Conservation (phyloP, 83 land plant species). For the Picea abies region DNA sequence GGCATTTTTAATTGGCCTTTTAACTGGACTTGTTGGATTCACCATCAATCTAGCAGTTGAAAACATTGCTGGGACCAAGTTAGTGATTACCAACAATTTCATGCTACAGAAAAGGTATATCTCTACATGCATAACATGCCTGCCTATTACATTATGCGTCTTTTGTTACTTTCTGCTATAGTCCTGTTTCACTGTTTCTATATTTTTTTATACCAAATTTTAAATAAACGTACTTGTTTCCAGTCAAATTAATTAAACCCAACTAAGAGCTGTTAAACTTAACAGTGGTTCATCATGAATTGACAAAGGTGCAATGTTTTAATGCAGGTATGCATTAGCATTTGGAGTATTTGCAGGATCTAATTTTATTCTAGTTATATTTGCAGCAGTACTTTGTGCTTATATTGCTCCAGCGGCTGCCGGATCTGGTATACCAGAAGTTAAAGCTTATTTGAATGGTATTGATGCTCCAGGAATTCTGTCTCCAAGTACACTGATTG, state of each 20-base stretch:
- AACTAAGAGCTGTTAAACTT: background rate
- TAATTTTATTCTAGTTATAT: constrained; percentile 60
- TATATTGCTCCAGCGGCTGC: constrained; percentile 81
- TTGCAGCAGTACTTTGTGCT: constrained; percentile 56
- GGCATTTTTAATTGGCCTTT: constrained; percentile 46
- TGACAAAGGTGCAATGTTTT: background rate
- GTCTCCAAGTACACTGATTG: constrained; percentile 57
- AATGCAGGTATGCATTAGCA: constrained; percentile 62
- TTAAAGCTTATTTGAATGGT: constrained; percentile 92
- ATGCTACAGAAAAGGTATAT: constrained; percentile 49
- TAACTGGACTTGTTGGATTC: constrained; percentile 35
- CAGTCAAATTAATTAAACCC: no score
- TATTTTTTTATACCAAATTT: no score
- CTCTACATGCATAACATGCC: background rate
- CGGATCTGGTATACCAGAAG: constrained; percentile 94
- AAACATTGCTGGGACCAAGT: constrained; percentile 50
- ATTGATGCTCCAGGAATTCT: constrained; percentile 81
- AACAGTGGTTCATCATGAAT: background rate
- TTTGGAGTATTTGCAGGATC: constrained; percentile 56
- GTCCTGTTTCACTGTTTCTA: background rate
- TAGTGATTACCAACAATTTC: constrained; percentile 29
- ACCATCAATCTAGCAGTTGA: constrained; percentile 44
- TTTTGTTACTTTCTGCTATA: background rate
- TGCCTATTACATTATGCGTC: background rate
- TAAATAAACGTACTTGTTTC: no score